Evolutionary conservation across 2,329 filamentous ascomycete genomes (phyloP).

Genomic region (Dichotomopilus funicola): DNA sequence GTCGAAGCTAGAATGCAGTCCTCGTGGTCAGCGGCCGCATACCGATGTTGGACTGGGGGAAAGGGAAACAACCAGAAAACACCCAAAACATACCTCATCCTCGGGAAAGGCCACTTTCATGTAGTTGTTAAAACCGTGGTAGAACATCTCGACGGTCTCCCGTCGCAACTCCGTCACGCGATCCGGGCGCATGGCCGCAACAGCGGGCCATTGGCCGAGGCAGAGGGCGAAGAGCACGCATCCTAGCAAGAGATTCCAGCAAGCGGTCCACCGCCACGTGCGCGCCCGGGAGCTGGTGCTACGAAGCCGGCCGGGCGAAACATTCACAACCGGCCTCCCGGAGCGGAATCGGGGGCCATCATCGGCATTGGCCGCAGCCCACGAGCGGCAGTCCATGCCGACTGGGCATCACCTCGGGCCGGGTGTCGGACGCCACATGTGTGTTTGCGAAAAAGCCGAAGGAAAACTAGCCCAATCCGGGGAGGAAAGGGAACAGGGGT

Average conservation of each 20-base stretch:
- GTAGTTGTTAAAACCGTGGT: slow-evolving; percentile 94
- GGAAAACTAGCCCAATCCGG: background rate
- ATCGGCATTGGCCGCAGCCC: slow-evolving; percentile 16
- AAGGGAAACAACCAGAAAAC: background rate
- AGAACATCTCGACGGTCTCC: slow-evolving; percentile 75
- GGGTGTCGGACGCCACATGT: slow-evolving; percentile 14
- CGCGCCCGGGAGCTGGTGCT: background rate
- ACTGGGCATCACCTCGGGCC: slow-evolving; percentile 21
- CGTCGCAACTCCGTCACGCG: slow-evolving; percentile 50
- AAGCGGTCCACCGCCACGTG: background rate
- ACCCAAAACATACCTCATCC: slow-evolving; percentile 59
- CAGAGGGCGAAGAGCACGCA: slow-evolving; percentile 27
- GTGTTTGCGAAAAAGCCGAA: background rate
- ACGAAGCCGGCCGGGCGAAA: background rate
- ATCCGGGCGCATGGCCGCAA: slow-evolving; percentile 47
- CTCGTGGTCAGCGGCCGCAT: background rate
- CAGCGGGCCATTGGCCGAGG: slow-evolving; percentile 37
- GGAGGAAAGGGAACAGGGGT: background rate
- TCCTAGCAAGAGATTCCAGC: background rate
- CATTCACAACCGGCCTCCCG: background rate
- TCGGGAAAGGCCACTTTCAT: slow-evolving; percentile 91
- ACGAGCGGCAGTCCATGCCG: slow-evolving; percentile 23
- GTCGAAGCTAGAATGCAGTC: slow-evolving; percentile 56
- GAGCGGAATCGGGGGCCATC: slow-evolving; percentile 13
- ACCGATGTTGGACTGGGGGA: background rate